Evolutionary conservation across 768 basidiomycete genomes (phyloP).

Genomic region (Hygrocybe coccinea): DNA sequence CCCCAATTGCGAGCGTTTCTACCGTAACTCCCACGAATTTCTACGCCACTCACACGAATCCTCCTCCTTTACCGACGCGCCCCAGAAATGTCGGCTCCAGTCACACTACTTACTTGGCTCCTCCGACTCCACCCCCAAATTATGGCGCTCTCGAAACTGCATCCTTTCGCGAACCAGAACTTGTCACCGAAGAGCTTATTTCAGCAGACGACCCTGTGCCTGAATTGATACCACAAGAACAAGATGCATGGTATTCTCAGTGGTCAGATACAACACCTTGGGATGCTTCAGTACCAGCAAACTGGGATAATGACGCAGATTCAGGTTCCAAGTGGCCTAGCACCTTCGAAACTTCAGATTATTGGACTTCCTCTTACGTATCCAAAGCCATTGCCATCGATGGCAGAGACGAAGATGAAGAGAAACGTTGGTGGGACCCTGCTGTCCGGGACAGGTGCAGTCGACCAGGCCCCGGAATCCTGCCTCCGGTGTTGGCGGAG

Average conservation of each 20-base stretch:
- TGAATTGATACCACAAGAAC: conserved; percentile 36
- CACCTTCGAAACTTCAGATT: conserved; percentile 26
- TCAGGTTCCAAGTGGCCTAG: neutral
- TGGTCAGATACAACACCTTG: conserved; percentile 1
- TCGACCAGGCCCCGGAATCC: conserved; percentile 67
- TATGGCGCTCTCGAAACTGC: conserved; percentile 30
- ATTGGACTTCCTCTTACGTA: conserved; percentile 14
- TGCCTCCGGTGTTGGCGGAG: conserved; percentile 65
- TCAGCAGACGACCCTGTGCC: conserved; percentile 32
- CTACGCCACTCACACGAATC: conserved; percentile 29
- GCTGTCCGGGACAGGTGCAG: conserved; percentile 38
- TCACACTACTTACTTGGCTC: conserved; percentile 38
- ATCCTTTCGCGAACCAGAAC: conserved; percentile 53
- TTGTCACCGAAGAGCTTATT: conserved; percentile 42
- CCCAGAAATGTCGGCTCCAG: conserved; percentile 40
- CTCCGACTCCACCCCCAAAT: conserved; percentile 33
- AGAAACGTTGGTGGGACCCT: conserved; percentile 65
- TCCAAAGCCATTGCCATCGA: conserved; percentile 40
- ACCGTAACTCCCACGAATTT: conserved; percentile 38
- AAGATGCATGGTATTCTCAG: conserved; percentile 16
- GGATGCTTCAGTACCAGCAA: neutral
- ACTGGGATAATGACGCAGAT: neutral
- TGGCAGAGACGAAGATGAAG: conserved; percentile 57
- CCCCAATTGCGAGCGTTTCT: conserved; percentile 35
- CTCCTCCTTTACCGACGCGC: conserved; percentile 38